phyloP scores from a whole-genome alignment of 2,329 filamentous ascomycete species.

The Tolypocladium amazonense region DNA sequence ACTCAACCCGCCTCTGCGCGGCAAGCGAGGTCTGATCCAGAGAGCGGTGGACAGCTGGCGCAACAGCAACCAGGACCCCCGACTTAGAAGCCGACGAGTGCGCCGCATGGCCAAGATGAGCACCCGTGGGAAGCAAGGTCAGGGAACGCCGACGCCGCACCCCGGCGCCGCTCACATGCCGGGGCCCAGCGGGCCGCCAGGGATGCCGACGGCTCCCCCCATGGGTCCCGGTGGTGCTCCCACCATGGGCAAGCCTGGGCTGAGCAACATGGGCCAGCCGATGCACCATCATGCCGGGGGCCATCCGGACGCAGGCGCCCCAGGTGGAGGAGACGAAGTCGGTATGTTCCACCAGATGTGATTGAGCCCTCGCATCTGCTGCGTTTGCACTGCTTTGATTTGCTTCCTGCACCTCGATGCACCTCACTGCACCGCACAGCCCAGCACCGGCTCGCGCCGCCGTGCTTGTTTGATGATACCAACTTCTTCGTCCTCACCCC shows the following conservation, averaged over 20 bases:
- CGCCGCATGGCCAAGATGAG: slow-evolving; percentile 94
- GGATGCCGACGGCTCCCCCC: slow-evolving; percentile 50
- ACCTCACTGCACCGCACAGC: slow-evolving; percentile 9
- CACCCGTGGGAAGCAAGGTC: slow-evolving; percentile 60
- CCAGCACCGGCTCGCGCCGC: slow-evolving; percentile 2
- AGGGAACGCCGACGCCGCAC: slow-evolving; percentile 45
- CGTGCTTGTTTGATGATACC: slow-evolving; percentile 28
- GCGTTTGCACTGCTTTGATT: slow-evolving; percentile 21
- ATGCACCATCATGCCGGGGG: slow-evolving; percentile 50
- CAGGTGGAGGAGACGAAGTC: slow-evolving; percentile 71
- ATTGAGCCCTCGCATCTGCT: slow-evolving; percentile 34
- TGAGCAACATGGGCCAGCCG: slow-evolving; percentile 53
- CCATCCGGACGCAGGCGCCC: slow-evolving; percentile 41
- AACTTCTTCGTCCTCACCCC: slow-evolving; percentile 11
- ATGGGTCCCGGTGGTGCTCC: slow-evolving; percentile 46
- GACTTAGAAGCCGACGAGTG: slow-evolving; percentile 81
- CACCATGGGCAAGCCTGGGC: slow-evolving; percentile 54
- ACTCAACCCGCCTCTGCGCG: slow-evolving; percentile 79
- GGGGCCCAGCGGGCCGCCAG: slow-evolving; percentile 53
- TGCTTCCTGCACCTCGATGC: slow-evolving; percentile 10
- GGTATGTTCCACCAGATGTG: slow-evolving; percentile 98
- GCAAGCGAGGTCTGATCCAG: slow-evolving; percentile 93
- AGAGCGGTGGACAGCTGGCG: slow-evolving; percentile 96
- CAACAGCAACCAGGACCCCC: slow-evolving; percentile 95
- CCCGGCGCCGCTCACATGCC: slow-evolving; percentile 52